Conservation (phyloP, 371 early-diverging fungal genomes). For the Mortierella sp. region DNA sequence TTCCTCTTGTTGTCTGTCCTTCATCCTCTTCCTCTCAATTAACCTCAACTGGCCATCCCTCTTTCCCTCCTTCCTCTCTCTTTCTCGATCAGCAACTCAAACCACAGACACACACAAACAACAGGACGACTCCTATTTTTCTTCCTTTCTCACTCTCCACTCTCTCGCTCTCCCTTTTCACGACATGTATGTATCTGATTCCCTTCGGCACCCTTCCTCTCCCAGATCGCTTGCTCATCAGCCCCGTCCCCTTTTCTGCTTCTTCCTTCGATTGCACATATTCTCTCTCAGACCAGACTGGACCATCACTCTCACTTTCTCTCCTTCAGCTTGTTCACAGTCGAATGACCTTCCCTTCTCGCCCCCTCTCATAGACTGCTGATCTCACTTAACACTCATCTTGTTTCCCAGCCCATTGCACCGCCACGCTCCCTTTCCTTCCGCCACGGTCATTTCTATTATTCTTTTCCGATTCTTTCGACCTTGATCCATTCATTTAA, state of each 20-base stretch:
- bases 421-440: background rate
- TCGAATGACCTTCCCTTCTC: conserved; percentile 9
- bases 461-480: background rate
- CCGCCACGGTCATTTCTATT: background rate
- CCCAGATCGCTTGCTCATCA: conserved; percentile 6
- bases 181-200: conserved; percentile 10
- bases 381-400: background rate
- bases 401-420: background rate
- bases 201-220: background rate
- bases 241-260: background rate
- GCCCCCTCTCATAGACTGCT: background rate
- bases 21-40: conserved; percentile 1
- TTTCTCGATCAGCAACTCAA: conserved; percentile 6
- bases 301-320: conserved; percentile 5
- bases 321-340: background rate
- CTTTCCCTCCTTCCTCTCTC: background rate
- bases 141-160: background rate
- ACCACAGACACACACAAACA: background rate
- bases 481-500: background rate
- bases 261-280: background rate
- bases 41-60: background rate
- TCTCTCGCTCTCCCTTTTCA: background rate
- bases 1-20: conserved; percentile 12
- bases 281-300: conserved; percentile 1
- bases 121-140: conserved; percentile 8